phyloP scores from a whole-genome alignment of 805 yeast genomes.

The Cephaloascus fragrans region DNA sequence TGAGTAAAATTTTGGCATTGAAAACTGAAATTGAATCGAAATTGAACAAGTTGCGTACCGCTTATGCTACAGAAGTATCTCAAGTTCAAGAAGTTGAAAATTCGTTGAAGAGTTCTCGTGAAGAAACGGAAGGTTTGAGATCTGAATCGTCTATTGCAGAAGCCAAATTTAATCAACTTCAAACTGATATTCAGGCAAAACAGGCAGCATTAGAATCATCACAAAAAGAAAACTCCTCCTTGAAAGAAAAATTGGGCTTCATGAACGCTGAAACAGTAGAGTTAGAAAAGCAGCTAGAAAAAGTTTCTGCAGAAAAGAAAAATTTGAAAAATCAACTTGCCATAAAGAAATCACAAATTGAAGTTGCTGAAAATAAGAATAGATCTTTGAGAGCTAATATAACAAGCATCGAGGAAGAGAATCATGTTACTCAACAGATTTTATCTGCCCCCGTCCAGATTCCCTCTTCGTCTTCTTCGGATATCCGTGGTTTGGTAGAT shows the following conservation, averaged over 20 bases:
- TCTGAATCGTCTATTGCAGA: conserved; percentile 70
- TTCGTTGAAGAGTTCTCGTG: conserved; percentile 44
- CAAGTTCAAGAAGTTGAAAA: conserved; percentile 68
- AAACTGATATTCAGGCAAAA: conserved; percentile 50
- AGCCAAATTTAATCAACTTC: conserved; percentile 66
- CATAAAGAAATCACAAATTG: conserved; percentile 63
- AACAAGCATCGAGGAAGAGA: conserved; percentile 13
- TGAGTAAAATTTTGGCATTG: conserved; percentile 52
- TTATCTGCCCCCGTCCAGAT: conserved; percentile 5
- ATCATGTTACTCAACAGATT: conserved; percentile 11
- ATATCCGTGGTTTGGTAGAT: conserved; percentile 11
- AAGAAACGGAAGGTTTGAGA: conserved; percentile 60
- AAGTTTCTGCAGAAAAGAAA: conserved; percentile 41
- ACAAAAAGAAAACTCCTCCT: conserved; percentile 54
- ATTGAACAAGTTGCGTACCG: conserved; percentile 51
- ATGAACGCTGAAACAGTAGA: conserved; percentile 60
- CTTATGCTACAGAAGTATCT: conserved; percentile 71
- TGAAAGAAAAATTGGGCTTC: conserved; percentile 60
- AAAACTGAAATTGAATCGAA: conserved; percentile 70
- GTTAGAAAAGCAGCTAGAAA: conserved; percentile 45
- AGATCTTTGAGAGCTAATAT: conserved; percentile 23
- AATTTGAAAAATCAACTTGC: conserved; percentile 55
- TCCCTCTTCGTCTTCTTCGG: background rate
- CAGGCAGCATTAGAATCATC: conserved; percentile 53
- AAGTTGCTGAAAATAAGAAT: conserved; percentile 43